Percentiles rank a stretch among this genome's conserved stretches.
phyloP scores from a whole-genome alignment of 495 filamentous ascomycete genomes.

The Penicillium silybi region DNA sequence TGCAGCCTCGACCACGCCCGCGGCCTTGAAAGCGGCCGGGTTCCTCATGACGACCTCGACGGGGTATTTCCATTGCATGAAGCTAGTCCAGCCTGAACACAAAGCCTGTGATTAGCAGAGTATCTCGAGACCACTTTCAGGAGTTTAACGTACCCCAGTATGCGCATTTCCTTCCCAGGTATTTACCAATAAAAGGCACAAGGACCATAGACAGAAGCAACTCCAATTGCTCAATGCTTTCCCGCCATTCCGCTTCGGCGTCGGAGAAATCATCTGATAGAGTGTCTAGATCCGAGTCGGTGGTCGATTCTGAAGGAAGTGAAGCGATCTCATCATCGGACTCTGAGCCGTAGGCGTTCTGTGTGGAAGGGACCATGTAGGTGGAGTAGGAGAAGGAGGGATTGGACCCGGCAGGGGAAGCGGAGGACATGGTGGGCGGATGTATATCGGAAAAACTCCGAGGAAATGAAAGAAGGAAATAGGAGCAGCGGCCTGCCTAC shows the following conservation, averaged over 20 bases:
- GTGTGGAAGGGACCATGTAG: slow-evolving; percentile 38
- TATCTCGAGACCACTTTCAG: background rate
- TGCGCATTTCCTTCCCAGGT: slow-evolving; percentile 85
- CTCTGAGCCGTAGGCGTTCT: slow-evolving; percentile 36
- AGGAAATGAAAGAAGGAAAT: slow-evolving; percentile 4
- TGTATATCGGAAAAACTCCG: slow-evolving; percentile 8
- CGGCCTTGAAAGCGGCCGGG: slow-evolving; percentile 55
- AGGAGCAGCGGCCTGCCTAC: slow-evolving; percentile 42
- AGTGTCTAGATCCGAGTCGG: slow-evolving; percentile 53
- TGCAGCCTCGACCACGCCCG: slow-evolving; percentile 67
- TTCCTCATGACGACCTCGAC: slow-evolving; percentile 59
- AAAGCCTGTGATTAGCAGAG: background rate
- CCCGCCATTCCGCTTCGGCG: slow-evolving; percentile 91
- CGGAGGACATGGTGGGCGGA: slow-evolving; percentile 25
- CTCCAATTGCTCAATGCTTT: slow-evolving; percentile 88
- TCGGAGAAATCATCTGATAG: slow-evolving; percentile 60
- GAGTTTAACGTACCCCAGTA: slow-evolving; percentile 72
- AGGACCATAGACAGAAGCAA: slow-evolving; percentile 88
- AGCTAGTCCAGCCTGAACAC: slow-evolving; percentile 62
- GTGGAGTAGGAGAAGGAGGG: slow-evolving; percentile 42
- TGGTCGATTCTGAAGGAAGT: slow-evolving; percentile 67
- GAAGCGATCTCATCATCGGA: slow-evolving; percentile 72
- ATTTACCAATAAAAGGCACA: slow-evolving; percentile 90
- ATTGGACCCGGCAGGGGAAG: slow-evolving; percentile 32
- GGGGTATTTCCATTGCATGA: slow-evolving; percentile 77